Base-by-base conservation (phyloP, 768 basidiomycete genomes). In the Suillus subaureus region DNA sequence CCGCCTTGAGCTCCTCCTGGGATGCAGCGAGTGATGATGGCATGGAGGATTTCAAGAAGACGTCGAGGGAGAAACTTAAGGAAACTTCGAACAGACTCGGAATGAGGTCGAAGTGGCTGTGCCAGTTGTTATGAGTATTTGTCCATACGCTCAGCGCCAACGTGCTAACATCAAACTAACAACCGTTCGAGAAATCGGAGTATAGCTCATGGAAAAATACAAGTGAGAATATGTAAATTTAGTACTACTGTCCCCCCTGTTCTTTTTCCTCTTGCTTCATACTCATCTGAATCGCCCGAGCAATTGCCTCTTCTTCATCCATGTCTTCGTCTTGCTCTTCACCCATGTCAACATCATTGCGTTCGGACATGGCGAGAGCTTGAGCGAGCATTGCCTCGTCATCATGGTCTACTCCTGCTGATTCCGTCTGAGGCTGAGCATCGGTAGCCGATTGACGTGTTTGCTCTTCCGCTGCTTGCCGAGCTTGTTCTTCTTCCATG, bases 231-330 rank as follows among this genome's bases (percentile, higher is more conserved):
- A 71, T 54, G 15, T 1, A 56, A 15, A 8, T 15, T 18, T 31
- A 13, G 31, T 28, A 61, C 64, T 69, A 73, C 72, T 75, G 70
- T 58, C 75, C 77, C 33, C 79, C 77, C 71, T 84, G 80, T 60
- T 78, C 76, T 68, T 80, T 76, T 66, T 86, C 82, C 66, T 85
- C 82, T 57, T 82, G 82, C 73, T 89, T 84, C 92, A 97, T 91
- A 73, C 95, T 97, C 94, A 97, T 94, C 76, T 88, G 89, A 70
- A 97, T 98, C 16, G 97, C 97, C 55, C 87, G 82, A 55, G 90
- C 88, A 74, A 98, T 98, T 39, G 90, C 96, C 62, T 90, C 95
- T 69, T 97, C 96, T 72, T 96, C 94, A 66, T 87, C 86, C 72
- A 89, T 81, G 61, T 88, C 89, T 62, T 87, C 88, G 4, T 90